phyloP scores from a whole-genome alignment of 768 basidiomycete genomes.

The Coprinellus micaceus region DNA sequence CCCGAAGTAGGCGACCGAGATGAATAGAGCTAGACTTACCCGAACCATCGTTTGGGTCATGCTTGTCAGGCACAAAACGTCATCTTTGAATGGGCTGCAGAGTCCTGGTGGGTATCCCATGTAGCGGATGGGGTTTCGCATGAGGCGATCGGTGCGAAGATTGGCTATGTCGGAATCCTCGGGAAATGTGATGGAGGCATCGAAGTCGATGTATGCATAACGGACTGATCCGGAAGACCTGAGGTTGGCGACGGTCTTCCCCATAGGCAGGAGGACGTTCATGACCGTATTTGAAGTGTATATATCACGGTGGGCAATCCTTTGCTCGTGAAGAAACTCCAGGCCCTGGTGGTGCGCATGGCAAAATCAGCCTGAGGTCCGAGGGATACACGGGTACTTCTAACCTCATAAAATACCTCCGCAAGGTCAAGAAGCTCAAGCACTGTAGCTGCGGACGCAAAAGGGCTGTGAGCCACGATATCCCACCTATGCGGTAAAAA shows the following conservation, averaged over 20 bases:
- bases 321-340: constrained; percentile 2
- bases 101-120: background rate
- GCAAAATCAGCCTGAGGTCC: background rate
- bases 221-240: background rate
- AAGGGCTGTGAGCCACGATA: background rate
- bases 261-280: background rate
- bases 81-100: constrained; percentile 13
- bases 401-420: constrained; percentile 6
- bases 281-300: background rate
- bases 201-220: constrained; percentile 17
- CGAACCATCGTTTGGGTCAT: constrained; percentile 7
- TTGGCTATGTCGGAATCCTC: constrained; percentile 2
- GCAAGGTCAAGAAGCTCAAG: background rate
- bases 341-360: background rate
- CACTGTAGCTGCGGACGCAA: background rate
- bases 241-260: background rate
- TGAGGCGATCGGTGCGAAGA: background rate
- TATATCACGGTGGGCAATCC: constrained; percentile 5
- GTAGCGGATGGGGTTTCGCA: background rate
- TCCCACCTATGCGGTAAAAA: background rate
- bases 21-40: constrained; percentile 3
- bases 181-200: constrained; percentile 10
- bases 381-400: background rate
- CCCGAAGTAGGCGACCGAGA: background rate
- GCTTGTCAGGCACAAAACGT: constrained; percentile 3